A percentile compares a stretch with the other conserved stretches of the same genome.
Conservation (phyloP, 352 stramenopile species). For the Phytophthora citricola region DNA sequence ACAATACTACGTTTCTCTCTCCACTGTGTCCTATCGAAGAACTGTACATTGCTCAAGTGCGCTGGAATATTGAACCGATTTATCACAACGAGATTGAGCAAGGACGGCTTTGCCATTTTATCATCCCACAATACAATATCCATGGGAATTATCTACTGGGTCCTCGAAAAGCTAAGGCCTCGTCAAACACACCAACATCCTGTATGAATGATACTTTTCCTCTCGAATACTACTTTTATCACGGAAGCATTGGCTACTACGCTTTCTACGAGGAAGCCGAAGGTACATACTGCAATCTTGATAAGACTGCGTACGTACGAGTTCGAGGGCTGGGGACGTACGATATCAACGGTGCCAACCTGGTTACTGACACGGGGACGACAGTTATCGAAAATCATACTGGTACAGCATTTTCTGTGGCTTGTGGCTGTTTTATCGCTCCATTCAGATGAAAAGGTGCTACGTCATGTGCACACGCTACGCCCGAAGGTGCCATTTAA, state of each 20-base stretch:
- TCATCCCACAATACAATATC: constrained; percentile 25
- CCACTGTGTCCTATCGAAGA: constrained; percentile 15
- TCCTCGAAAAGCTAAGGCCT: background rate
- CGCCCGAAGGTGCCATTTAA: constrained; percentile 11
- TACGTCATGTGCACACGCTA: constrained; percentile 7
- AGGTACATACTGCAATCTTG: constrained; percentile 11
- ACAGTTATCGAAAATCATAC: constrained; percentile 12
- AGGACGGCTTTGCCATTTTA: constrained; percentile 25
- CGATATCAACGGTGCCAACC: constrained; percentile 12
- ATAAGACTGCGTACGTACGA: constrained; percentile 19
- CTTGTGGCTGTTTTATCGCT: constrained; percentile 19
- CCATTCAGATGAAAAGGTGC: constrained; percentile 3
- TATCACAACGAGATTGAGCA: constrained; percentile 17
- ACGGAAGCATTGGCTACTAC: constrained; percentile 18
- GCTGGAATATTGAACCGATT: constrained; percentile 24
- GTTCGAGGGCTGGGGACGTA: constrained; percentile 16
- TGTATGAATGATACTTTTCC: constrained; percentile 14
- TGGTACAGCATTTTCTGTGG: constrained; percentile 13
- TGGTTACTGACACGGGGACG: constrained; percentile 11
- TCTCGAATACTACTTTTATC: constrained; percentile 27
- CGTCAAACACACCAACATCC: constrained; percentile 11
- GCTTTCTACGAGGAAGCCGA: constrained; percentile 18
- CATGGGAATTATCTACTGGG: constrained; percentile 20
- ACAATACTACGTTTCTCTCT: constrained; percentile 6
- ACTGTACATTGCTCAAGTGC: constrained; percentile 16